Evolutionary conservation across 1,284 basidiomycete species (phyloP).

Genomic region (Blastosporella zonata): DNA sequence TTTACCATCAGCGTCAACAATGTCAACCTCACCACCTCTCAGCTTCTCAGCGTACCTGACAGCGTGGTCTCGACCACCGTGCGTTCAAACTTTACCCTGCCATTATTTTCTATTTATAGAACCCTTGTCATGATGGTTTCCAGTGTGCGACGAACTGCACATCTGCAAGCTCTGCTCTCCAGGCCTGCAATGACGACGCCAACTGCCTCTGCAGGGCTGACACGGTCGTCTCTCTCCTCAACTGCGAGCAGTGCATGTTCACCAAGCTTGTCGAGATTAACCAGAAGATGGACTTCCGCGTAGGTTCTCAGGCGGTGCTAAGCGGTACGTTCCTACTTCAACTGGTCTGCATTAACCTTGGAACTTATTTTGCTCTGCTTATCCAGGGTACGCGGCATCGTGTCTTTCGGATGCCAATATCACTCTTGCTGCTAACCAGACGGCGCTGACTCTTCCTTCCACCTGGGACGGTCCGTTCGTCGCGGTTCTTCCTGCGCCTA

Average conservation of each 20-base stretch:
- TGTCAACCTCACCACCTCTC: constrained; percentile 36
- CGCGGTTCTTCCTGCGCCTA: constrained; percentile 43
- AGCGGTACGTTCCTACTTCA: constrained; percentile 39
- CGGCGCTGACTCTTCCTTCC: constrained; percentile 42
- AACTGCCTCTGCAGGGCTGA: constrained; percentile 49
- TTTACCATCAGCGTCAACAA: constrained; percentile 49
- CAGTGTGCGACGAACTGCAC: constrained; percentile 47
- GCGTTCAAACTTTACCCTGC: constrained; percentile 21
- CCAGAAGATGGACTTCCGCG: constrained; percentile 43
- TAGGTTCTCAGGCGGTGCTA: constrained; percentile 55
- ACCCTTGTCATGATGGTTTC: constrained; percentile 5
- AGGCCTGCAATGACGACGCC: constrained; percentile 37
- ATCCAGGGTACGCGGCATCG: constrained; percentile 2
- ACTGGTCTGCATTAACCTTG: not conserved
- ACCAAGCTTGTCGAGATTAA: constrained; percentile 48
- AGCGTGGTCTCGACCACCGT: constrained; percentile 38
- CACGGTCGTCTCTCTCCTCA: constrained; percentile 38
- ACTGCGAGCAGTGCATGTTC: constrained; percentile 67
- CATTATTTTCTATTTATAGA: not conserved
- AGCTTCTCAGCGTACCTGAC: constrained; percentile 47
- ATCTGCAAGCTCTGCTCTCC: constrained; percentile 34
- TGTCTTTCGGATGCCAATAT: constrained; percentile 27
- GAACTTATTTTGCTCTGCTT: not conserved
- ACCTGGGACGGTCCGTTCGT: constrained; percentile 61
- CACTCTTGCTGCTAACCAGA: constrained; percentile 33